These are phyloP conservation scores for Diplodia sapinea DNA, from an alignment of 2,329 filamentous ascomycete species.

Conservation along the genomic window DNA sequence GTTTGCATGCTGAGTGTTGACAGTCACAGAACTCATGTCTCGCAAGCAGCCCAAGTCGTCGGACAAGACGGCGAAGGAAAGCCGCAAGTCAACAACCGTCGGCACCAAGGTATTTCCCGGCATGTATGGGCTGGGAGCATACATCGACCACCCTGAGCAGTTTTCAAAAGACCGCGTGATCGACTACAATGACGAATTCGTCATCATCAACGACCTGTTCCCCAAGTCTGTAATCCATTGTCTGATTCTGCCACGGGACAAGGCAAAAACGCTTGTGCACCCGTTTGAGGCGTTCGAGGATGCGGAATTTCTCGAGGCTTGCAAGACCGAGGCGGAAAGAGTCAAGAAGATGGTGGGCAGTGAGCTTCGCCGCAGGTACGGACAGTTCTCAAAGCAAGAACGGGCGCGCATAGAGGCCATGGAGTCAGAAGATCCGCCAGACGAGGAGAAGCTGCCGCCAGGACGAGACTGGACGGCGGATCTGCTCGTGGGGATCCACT, in stretches of 20 bases:
- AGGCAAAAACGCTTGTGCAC: conserved; percentile 65
- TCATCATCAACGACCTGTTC: conserved; percentile 80
- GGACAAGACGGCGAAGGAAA: conserved; percentile 16
- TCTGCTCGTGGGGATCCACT: conserved; percentile 80
- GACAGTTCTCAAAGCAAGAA: conserved; percentile 68
- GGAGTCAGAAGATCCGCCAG: conserved; percentile 48
- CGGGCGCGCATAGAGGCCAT: conserved; percentile 68
- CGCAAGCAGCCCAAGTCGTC: conserved; percentile 47
- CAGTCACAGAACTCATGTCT: conserved; percentile 56
- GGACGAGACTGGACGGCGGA: conserved; percentile 82
- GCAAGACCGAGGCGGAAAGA: conserved; percentile 65
- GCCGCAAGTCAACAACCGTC: conserved; percentile 33
- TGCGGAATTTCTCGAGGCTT: conserved; percentile 67
- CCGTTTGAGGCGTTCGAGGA: conserved; percentile 81
- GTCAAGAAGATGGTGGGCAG: conserved; percentile 71
- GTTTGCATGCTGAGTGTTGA: conserved; percentile 21
- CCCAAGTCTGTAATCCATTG: conserved; percentile 86
- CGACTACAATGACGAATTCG: conserved; percentile 70
- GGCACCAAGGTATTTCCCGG: conserved; percentile 50
- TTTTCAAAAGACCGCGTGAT: conserved; percentile 67
- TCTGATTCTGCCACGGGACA: conserved; percentile 81
- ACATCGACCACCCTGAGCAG: conserved; percentile 67
- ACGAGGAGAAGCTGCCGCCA: conserved; percentile 58
- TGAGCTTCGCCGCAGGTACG: conserved; percentile 75
- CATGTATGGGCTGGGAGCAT: conserved; percentile 68